Evolutionary conservation across 2,329 filamentous ascomycete genomes (phyloP).

Genomic region (Diaporthe sp.): DNA sequence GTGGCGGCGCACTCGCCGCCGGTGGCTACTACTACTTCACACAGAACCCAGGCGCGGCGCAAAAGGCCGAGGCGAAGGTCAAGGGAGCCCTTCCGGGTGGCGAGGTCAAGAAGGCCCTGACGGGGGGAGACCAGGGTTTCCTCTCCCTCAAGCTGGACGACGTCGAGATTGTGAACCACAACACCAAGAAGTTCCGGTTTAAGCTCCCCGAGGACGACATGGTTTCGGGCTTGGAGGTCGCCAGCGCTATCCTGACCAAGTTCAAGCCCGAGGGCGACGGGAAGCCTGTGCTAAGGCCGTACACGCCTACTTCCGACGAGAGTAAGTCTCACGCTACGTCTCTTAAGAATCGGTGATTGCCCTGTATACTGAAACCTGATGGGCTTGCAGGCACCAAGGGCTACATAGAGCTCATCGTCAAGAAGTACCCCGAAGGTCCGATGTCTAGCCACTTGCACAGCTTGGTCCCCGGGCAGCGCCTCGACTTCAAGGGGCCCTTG

Average conservation of each 20-base stretch:
- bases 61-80: constrained; percentile 70
- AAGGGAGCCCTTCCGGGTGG: constrained; percentile 54
- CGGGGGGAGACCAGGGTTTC: constrained; percentile 91
- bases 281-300: constrained; percentile 91
- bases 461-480: constrained; percentile 83
- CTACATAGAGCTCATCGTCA: constrained; percentile 89
- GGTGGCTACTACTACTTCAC: constrained; percentile 70
- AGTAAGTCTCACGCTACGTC: constrained; percentile 59
- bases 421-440: constrained; percentile 89
- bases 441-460: constrained; percentile 93
- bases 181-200: constrained; percentile 94
- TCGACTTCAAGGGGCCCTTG: constrained; percentile 95
- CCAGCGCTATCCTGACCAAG: constrained; percentile 93
- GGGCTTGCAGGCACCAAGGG: constrained; percentile 74
- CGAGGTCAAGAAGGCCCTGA: constrained; percentile 70
- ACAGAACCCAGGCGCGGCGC: constrained; percentile 62
- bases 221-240: constrained; percentile 84
- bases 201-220: constrained; percentile 86
- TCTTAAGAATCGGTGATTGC: neutral
- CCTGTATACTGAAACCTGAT: constrained; percentile 38
- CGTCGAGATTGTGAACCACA: constrained; percentile 88
- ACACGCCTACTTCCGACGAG: constrained; percentile 93
- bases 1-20: constrained; percentile 71
- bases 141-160: constrained; percentile 84
- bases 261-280: constrained; percentile 86